These are phyloP conservation scores for Hyparrhenia diplandra DNA, from an alignment of 176 grass and related monocot species.

Conservation along the genomic window DNA sequence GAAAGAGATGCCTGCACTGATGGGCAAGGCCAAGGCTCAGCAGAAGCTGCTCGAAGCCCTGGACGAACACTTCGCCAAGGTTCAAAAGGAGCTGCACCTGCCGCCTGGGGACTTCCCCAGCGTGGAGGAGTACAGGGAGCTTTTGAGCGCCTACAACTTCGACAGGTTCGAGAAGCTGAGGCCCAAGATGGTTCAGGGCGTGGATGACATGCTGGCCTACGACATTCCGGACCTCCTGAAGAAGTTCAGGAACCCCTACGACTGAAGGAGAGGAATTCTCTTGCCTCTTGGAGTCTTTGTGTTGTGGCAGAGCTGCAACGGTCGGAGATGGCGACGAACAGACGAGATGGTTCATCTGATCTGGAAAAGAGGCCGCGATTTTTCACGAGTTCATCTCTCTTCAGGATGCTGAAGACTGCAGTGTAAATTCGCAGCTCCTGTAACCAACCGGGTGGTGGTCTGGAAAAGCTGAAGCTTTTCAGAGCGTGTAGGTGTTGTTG, in stretches of 20 bases:
- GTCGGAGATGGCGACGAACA: background rate
- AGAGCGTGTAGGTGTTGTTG: background rate
- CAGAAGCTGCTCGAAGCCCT: constrained; percentile 60
- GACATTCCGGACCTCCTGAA: constrained; percentile 83
- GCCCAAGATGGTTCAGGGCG: constrained; percentile 70
- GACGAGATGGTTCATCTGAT: background rate
- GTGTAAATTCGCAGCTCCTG: background rate
- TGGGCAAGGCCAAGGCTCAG: constrained; percentile 79
- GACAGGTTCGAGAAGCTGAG: constrained; percentile 75
- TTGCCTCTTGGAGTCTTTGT: background rate
- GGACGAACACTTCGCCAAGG: constrained; percentile 58
- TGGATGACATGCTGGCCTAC: constrained; percentile 76
- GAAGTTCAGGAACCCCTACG: constrained; percentile 87
- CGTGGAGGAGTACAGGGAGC: constrained; percentile 66
- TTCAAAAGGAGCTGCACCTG: constrained; percentile 75
- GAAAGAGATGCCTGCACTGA: constrained; percentile 78
- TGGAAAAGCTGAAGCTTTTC: background rate
- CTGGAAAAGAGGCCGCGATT: background rate
- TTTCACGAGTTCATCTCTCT: background rate
- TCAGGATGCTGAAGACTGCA: background rate
- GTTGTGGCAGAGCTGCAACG: background rate
- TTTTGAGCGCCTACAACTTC: constrained; percentile 54
- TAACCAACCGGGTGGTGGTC: background rate
- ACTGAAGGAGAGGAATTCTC: constrained; percentile 4
- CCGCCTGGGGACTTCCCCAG: constrained; percentile 65